phyloP scores from a whole-genome alignment of 257 asterid species.

The Salvia rosmarinus region DNA sequence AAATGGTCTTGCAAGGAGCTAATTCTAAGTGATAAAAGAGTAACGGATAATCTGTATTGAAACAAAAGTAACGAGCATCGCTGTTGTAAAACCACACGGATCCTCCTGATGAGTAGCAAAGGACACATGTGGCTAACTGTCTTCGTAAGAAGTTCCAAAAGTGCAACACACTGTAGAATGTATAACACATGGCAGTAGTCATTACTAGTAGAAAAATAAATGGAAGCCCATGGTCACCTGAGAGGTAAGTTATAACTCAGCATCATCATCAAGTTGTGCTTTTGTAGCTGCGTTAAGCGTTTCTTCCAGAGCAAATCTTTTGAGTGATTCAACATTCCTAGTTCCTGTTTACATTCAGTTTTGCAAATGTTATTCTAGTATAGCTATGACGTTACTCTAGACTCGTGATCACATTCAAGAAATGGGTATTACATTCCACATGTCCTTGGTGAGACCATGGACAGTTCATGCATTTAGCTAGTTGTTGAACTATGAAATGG shows the following conservation, averaged over 20 bases:
- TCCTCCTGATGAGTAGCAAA: neutral
- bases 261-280: slow-evolving; percentile 52
- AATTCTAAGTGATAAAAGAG: neutral
- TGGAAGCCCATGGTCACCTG: slow-evolving; percentile 32
- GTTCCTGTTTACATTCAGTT: slow-evolving; percentile 49
- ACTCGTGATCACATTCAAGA: neutral
- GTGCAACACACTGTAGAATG: neutral
- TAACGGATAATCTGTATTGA: slow-evolving; percentile 21
- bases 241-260: slow-evolving; percentile 51
- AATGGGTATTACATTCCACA: neutral
- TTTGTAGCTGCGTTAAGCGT: slow-evolving; percentile 66
- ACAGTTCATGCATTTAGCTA: neutral
- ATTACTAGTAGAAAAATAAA: neutral
- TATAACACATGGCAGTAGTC: neutral
- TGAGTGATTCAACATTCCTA: slow-evolving; percentile 70
- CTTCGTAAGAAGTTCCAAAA: slow-evolving; percentile 20
- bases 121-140: neutral
- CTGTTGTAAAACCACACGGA: slow-evolving; percentile 3
- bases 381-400: neutral
- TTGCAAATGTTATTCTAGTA: neutral
- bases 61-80: slow-evolving; percentile 8
- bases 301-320: slow-evolving; percentile 69
- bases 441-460: neutral
- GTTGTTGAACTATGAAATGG: neutral
- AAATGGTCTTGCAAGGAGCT: neutral